Conservation (phyloP, 2,329 filamentous ascomycete species). For the Ceratocystis huliohia region DNA sequence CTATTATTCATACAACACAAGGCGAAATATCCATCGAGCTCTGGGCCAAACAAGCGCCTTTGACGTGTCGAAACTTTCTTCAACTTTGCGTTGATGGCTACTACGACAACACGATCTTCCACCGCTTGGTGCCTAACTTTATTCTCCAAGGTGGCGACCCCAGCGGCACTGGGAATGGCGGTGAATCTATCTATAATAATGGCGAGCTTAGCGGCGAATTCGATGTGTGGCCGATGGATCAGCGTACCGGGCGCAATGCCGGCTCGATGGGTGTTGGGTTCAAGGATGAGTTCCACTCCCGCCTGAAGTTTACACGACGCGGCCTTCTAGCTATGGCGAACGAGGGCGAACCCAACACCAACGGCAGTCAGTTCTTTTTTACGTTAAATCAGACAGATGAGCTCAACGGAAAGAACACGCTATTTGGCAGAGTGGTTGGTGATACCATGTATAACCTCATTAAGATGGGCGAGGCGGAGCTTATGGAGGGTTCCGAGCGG, state of each 20-base stretch:
- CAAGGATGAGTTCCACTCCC: constrained; percentile 79
- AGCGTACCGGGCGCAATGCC: constrained; percentile 48
- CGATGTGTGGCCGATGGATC: constrained; percentile 59
- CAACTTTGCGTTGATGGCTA: constrained; percentile 92
- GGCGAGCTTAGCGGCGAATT: constrained; percentile 59
- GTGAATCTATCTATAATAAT: constrained; percentile 83
- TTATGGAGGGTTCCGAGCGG: constrained; percentile 64
- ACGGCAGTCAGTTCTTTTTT: constrained; percentile 95
- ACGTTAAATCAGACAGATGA: constrained; percentile 77
- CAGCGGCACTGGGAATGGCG: constrained; percentile 80
- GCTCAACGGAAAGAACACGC: constrained; percentile 76
- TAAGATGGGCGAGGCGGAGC: constrained; percentile 81
- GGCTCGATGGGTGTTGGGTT: constrained; percentile 48
- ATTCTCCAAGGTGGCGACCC: constrained; percentile 92
- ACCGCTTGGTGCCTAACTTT: constrained; percentile 82
- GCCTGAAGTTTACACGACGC: constrained; percentile 82
- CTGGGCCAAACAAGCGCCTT: constrained; percentile 85
- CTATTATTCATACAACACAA: constrained; percentile 75
- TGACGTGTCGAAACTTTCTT: constrained; percentile 88
- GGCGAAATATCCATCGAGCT: constrained; percentile 86
- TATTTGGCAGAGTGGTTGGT: constrained; percentile 84
- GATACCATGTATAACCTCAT: constrained; percentile 94
- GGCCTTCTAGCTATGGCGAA: constrained; percentile 96
- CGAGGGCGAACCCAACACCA: constrained; percentile 60
- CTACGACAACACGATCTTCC: constrained; percentile 87